Evolutionary conservation across 345 rosid genomes (phyloP), one percentile per base, ranked within the genome.

Genomic region (Aquilaria malaccensis): DNA sequence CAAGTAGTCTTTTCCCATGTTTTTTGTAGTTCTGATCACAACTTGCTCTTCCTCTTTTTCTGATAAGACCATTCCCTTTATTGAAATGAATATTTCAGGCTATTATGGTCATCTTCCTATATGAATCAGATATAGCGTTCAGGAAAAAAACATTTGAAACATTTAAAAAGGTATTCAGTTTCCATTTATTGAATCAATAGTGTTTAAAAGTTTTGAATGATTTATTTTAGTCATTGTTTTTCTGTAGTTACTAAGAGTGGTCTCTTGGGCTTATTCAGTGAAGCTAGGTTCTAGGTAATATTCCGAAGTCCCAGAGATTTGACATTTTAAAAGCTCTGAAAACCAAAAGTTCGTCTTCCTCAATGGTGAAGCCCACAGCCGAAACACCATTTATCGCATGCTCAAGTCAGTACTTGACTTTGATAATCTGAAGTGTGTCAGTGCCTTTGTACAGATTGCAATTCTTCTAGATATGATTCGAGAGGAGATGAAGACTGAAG

Each of bases 391-490:
- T 22, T 22, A 22, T 22, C 22, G 22, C 22, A 22, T 22, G 22
- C 22, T 75, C 55, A 52, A 30, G 41, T 46, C 56, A 15, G 41
- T 57, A 9, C 22, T 45, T 49, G 53, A 47, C 13, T 47, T 70
- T 33, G 3, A 46, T 68, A 11, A 33, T 31, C 65, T 65, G 22
- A 64, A 58, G 50, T 37, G 58, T 54, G 13, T 52, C 62, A 12
- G 65, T 50, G 15, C 67, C 45, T 56, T n/a, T 62, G 37, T 70
- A 69, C 56, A 88, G 97, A 77, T 67, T 72, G 99, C 92, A 14
- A 78, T 94, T 52, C 92, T 94, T 74, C 70, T 90, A 51, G 99
- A 83, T 82, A 78, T 80, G 37, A 69, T 85, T 58, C 80, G 87
- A 81, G 72, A 83, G 60, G 78, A 77, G 57, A 67, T 85, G 71